These are phyloP conservation scores for Salvia sclarea DNA, from an alignment of 305 asterid genomes.

Conservation along the genomic window DNA sequence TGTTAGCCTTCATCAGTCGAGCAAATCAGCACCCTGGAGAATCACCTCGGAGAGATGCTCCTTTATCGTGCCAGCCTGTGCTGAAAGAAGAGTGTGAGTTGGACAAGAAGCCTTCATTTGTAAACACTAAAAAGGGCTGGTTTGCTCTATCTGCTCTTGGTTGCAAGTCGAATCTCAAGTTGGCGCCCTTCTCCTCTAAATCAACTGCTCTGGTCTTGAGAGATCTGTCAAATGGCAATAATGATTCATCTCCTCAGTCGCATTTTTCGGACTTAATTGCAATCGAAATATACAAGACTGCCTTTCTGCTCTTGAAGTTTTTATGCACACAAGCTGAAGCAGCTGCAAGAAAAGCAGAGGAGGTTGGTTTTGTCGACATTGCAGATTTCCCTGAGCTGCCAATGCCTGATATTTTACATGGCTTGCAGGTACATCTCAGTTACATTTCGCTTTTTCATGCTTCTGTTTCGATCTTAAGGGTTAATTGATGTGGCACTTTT, in stretches of 20 bases:
- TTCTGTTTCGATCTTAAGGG: neutral
- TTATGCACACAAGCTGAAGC: constrained; percentile 79
- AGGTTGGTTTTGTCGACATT: constrained; percentile 81
- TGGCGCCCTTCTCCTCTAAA: constrained; percentile 46
- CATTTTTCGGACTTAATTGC: constrained; percentile 74
- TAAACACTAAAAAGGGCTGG: constrained; percentile 88
- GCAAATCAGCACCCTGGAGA: constrained; percentile 79
- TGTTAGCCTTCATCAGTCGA: constrained; percentile 83
- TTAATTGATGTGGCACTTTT: neutral
- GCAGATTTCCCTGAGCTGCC: constrained; percentile 96
- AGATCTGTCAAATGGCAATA: constrained; percentile 48
- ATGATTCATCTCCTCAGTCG: constrained; percentile 42
- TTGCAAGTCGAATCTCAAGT: constrained; percentile 55
- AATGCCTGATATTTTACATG: constrained; percentile 93
- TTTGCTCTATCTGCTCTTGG: constrained; percentile 81
- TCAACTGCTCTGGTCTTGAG: constrained; percentile 51
- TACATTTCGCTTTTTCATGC: constrained; percentile 8
- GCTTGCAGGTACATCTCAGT: constrained; percentile 65
- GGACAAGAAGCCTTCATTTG: constrained; percentile 64
- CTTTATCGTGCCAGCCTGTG: constrained; percentile 62
- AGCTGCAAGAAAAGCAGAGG: constrained; percentile 83
- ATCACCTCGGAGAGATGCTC: constrained; percentile 51
- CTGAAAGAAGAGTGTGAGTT: constrained; percentile 80
- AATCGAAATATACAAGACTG: constrained; percentile 67
- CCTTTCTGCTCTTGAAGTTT: constrained; percentile 77